Evolutionary conservation across 371 early-diverging fungal genomes (phyloP).

Genomic region (Rhizopus sp.): DNA sequence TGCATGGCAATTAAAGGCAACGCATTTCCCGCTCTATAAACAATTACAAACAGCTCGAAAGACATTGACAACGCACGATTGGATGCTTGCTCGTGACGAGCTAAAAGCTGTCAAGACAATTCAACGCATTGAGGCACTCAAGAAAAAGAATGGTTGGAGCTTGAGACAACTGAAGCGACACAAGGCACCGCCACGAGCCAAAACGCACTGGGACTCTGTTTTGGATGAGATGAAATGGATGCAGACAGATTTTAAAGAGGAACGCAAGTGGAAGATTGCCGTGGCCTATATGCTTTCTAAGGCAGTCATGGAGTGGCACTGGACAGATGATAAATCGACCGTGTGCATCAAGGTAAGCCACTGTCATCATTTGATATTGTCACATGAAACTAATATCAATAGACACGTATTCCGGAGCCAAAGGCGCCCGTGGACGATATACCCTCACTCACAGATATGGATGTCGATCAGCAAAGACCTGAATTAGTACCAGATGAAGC

Average conservation of each 20-base stretch:
- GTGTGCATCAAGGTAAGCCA: slow-evolving; percentile 66
- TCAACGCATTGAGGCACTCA: slow-evolving; percentile 78
- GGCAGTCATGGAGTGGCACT: slow-evolving; percentile 86
- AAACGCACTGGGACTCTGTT: slow-evolving; percentile 87
- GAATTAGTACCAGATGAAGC: slow-evolving; percentile 5
- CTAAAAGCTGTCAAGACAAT: slow-evolving; percentile 73
- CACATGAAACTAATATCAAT: not conserved
- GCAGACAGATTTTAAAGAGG: slow-evolving; percentile 84
- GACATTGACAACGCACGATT: slow-evolving; percentile 75
- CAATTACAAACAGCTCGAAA: slow-evolving; percentile 71
- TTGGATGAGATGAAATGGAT: slow-evolving; percentile 92
- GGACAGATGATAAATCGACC: slow-evolving; percentile 65
- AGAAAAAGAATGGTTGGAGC: slow-evolving; percentile 78
- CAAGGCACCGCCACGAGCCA: slow-evolving; percentile 68
- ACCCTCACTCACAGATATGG: not conserved
- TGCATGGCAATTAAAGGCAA: slow-evolving; percentile 77
- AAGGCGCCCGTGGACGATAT: slow-evolving; percentile 1
- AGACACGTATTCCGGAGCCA: slow-evolving; percentile 11
- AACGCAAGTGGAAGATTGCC: slow-evolving; percentile 84
- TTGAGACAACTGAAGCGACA: slow-evolving; percentile 80
- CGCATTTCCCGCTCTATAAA: slow-evolving; percentile 69
- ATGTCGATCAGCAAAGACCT: slow-evolving; percentile 1
- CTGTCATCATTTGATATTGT: not conserved
- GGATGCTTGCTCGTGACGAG: slow-evolving; percentile 88
- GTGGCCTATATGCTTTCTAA: slow-evolving; percentile 68